Percentiles rank a stretch among this genome's conserved stretches.
phyloP scores from a whole-genome alignment of 148 eudicot genomes.

The Cornus kousa region DNA sequence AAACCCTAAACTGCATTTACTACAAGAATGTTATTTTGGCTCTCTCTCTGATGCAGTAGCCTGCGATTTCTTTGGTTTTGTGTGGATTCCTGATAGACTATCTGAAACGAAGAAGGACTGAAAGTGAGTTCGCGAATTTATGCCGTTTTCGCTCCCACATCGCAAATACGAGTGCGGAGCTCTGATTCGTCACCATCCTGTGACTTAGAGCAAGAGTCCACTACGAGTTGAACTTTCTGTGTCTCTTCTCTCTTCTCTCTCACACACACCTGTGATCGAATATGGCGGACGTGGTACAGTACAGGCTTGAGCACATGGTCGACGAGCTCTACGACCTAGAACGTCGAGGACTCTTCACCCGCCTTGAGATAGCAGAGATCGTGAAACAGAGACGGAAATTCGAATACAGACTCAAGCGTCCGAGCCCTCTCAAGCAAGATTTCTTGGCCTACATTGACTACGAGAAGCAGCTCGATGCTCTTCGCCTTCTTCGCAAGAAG shows the following conservation, averaged over 20 bases:
- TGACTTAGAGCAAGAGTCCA: too few relatives aligned
- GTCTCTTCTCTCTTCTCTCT: background rate
- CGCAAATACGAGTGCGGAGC: too few relatives aligned
- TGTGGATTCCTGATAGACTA: too few relatives aligned
- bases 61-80: too few relatives aligned
- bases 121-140: too few relatives aligned
- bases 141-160: too few relatives aligned
- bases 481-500: constrained; percentile 53
- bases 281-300: constrained; percentile 92
- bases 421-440: constrained; percentile 68
- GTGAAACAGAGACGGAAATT: constrained; percentile 68
- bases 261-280: background rate
- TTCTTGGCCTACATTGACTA: constrained; percentile 65
- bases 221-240: too few relatives aligned
- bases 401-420: constrained; percentile 74
- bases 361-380: constrained; percentile 55
- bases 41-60: too few relatives aligned
- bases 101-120: too few relatives aligned
- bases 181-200: too few relatives aligned
- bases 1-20: too few relatives aligned
- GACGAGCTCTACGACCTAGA: constrained; percentile 79
- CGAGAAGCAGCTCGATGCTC: constrained; percentile 61
- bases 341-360: constrained; percentile 60
- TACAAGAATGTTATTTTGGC: too few relatives aligned
- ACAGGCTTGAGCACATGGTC: constrained; percentile 76